Evolutionary conservation across 2,329 filamentous ascomycete species (phyloP), one percentile per base, ranked within the genome.

Genomic region (Alternaria metachromatica): DNA sequence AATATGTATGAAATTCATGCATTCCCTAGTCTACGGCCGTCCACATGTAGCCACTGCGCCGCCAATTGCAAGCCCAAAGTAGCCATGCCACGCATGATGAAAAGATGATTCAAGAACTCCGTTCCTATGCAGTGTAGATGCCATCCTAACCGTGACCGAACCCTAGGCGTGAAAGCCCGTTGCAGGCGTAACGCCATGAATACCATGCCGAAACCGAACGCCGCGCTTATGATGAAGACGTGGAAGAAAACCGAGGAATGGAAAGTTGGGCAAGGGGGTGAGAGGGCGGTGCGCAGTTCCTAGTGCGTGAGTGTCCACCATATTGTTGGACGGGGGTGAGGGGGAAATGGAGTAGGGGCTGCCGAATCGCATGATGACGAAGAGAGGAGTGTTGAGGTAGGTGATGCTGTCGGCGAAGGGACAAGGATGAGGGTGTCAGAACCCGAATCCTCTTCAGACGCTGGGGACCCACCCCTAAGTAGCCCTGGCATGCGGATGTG

Each of bases 91-190:
- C 48, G 41, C 53, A 48, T 43, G 30, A 62, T 26, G 7, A 18
- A 51, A 57, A 58, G 15, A 43, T 62, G 60, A 49, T 28, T 11
- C 30, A 25, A 53, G 20, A 66, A 70, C 66, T 55, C 69, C 67
- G 37, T 41, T 60, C 64, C 66, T 62, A 72, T 72, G 70, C 68
- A 63, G 70, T 70, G 67, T 63, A 66, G 48, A 65, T 63, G 56
- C 60, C 55, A 28, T 18, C 51, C 30, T 62, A 55, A 58, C 49
- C 53, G 48, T 46, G 56, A 55, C 55, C 37, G 49, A 58, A 55
- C 20, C 44, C 13, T 56, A 12, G 53, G 57, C 57, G 25, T 48
- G 12, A 43, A 55, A 28, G 53, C 53, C 37, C 54, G 37, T 53
- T 26, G 20, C 20, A 58, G 18, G 23, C 33, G 43, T 46, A 57